Conservation (phyloP, 2,329 filamentous ascomycete genomes). For the Calonectria fujianensis region DNA sequence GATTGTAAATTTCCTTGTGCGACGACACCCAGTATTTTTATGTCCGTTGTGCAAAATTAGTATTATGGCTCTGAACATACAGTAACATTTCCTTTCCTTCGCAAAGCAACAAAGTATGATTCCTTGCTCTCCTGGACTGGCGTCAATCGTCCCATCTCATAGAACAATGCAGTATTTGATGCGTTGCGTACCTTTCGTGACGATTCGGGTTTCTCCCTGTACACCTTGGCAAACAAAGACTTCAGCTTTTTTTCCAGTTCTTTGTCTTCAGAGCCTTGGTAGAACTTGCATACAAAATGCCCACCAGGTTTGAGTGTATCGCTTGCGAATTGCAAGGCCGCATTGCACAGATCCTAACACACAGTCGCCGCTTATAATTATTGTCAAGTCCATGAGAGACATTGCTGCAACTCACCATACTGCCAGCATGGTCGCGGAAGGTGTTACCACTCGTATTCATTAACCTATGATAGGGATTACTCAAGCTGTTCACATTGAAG, state of each 20-base stretch:
- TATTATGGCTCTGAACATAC: slow-evolving; percentile 41
- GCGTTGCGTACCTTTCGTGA: slow-evolving; percentile 83
- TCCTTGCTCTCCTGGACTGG: slow-evolving; percentile 75
- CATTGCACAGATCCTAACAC: slow-evolving; percentile 87
- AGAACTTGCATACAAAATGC: slow-evolving; percentile 98
- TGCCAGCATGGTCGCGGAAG: slow-evolving; percentile 92
- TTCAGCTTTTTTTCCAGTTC: slow-evolving; percentile 83
- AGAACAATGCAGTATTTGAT: not conserved
- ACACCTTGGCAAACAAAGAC: slow-evolving; percentile 85
- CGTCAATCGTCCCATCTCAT: not conserved
- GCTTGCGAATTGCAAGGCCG: slow-evolving; percentile 89
- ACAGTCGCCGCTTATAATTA: slow-evolving; percentile 18
- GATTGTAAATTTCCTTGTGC: not conserved
- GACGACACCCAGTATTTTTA: too few relatives aligned
- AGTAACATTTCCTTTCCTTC: slow-evolving; percentile 73
- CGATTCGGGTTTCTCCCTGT: slow-evolving; percentile 92
- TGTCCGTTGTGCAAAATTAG: not conserved
- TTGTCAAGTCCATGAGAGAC: not conserved
- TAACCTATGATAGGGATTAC: slow-evolving; percentile 97
- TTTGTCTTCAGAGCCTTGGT: slow-evolving; percentile 92
- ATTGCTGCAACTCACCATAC: slow-evolving; percentile 82
- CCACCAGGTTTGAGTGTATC: slow-evolving; percentile 89
- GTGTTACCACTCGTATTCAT: slow-evolving; percentile 97
- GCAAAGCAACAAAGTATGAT: slow-evolving; percentile 87
- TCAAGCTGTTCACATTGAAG: slow-evolving; percentile 91